Evolutionary conservation across 1,284 basidiomycete species (phyloP), one percentile per base, ranked within the genome.

Genomic region (Stereum hirsutum): DNA sequence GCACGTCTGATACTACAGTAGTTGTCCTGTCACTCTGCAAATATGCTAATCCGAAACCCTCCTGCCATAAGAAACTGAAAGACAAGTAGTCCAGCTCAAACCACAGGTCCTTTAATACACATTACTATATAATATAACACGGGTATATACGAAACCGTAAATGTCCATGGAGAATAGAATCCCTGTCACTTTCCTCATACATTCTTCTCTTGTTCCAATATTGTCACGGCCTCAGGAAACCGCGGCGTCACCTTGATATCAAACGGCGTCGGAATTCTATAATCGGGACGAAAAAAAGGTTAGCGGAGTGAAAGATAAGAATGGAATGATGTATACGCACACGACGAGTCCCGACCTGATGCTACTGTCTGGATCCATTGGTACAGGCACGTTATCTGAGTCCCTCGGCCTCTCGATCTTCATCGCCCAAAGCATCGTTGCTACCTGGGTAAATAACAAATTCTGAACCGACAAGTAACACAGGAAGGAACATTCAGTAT

Each of bases 361-460:
- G 7, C 24, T 37, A 6, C 42, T 25, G 11, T 43, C 45, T 17
- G 27, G 25, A n/a, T 38, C 15, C 11, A 46, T 40, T 15, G 44
- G 38, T 8, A 49, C 46, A 7, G 40, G 30, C 10, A 41, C 36
- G 7, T 49, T 52, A 5, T 47, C 28, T n/a, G 31, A 40, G 27
- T 54, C 54, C 38, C 31, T 42, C 15, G 35, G 41, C 14, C 44
- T 46, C 17, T 39, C 26, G 6, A 55, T 46, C 4, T 47, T 46
- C 26, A 47, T 41, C 10, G 46, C 39, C 39, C 49, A 49, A 11
- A 55, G 40, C 6, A 52, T 41, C 19, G 28, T 45, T 5, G 46
- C 48, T 15, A 50, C 46, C 19, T 47, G 36, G 14, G 54, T 50
- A 27, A 45, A 54, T 7, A 55, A 21, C 14, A 46, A 27, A 31